phyloP scores from a whole-genome alignment of 2,329 filamentous ascomycete species.

The Colletotrichum sp. region DNA sequence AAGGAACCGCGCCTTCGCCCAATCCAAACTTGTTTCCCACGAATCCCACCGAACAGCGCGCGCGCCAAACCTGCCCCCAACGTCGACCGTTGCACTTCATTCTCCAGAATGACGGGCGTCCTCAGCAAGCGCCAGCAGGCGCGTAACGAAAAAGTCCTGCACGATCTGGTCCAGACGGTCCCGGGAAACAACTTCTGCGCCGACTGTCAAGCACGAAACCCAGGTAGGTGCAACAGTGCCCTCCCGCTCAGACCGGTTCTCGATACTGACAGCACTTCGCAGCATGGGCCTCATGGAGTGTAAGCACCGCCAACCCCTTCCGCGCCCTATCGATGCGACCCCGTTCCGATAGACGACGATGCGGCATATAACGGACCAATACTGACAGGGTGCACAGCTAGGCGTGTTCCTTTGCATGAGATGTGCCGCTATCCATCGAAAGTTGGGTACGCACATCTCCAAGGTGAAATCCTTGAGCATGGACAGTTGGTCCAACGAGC shows the following conservation, averaged over 20 bases:
- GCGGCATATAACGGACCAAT: background rate
- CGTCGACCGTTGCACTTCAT: conserved; percentile 6
- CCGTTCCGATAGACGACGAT: background rate
- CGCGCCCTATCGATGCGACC: background rate
- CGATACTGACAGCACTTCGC: conserved; percentile 8
- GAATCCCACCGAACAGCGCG: background rate
- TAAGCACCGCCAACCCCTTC: conserved; percentile 51
- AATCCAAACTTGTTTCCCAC: background rate
- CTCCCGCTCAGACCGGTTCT: background rate
- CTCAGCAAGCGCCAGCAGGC: conserved; percentile 97
- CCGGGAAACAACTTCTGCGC: conserved; percentile 93
- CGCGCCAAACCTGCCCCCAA: background rate
- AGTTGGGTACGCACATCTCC: conserved; percentile 95
- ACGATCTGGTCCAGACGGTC: conserved; percentile 83
- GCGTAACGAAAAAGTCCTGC: conserved; percentile 91
- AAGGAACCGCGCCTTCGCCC: background rate
- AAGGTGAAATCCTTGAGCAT: conserved; percentile 99
- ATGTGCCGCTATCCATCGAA: conserved; percentile 93
- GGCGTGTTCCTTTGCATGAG: conserved; percentile 98
- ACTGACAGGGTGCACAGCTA: conserved; percentile 59
- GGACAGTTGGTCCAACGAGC: conserved; percentile 95
- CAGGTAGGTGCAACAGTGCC: conserved; percentile 61
- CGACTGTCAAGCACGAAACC: conserved; percentile 90
- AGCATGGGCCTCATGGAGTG: conserved; percentile 98
- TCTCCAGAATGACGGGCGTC: conserved; percentile 66